Conservation (phyloP, 2,329 filamentous ascomycete species). For the Calonectria fujianensis region DNA sequence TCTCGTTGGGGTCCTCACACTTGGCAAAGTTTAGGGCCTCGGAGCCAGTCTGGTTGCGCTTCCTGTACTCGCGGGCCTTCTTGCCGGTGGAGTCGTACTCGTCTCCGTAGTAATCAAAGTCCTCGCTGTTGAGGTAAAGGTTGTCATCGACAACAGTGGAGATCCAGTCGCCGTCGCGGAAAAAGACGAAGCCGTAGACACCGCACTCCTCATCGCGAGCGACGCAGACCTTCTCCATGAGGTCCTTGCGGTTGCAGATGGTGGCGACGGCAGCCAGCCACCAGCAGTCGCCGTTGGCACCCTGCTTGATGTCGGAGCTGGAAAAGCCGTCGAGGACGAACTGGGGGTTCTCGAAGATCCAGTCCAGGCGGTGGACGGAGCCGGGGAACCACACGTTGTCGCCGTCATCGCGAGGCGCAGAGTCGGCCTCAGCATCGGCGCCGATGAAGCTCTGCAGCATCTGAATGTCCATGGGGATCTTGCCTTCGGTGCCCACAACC, state of each 20-base stretch:
- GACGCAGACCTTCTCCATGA: constrained; percentile 81
- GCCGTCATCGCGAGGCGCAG: constrained; percentile 24
- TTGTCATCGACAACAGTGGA: constrained; percentile 84
- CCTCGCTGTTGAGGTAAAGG: constrained; percentile 55
- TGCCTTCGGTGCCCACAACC: constrained; percentile 37
- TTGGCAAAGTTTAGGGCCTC: constrained; percentile 82
- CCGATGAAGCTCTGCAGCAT: constrained; percentile 42
- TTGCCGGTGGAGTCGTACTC: constrained; percentile 64
- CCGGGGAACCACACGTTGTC: constrained; percentile 52
- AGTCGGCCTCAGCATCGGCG: constrained; percentile 6
- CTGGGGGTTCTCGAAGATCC: constrained; percentile 64
- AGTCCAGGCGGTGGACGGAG: constrained; percentile 65
- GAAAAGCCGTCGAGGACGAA: constrained; percentile 64
- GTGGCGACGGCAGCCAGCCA: constrained; percentile 82
- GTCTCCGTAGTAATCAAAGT: constrained; percentile 64
- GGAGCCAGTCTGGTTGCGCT: constrained; percentile 79
- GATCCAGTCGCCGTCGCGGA: constrained; percentile 82
- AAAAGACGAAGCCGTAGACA: constrained; percentile 85
- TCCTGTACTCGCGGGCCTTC: constrained; percentile 77
- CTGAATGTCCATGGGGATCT: constrained; percentile 40
- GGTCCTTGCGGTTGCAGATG: constrained; percentile 77
- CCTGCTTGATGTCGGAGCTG: constrained; percentile 65
- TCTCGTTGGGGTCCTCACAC: constrained; percentile 82
- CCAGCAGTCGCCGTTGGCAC: constrained; percentile 81
- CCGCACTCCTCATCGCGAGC: constrained; percentile 80